Evolutionary conservation across 2,329 filamentous ascomycete genomes (phyloP), one percentile per base, ranked within the genome.

Genomic region (Colletotrichum paranaense): DNA sequence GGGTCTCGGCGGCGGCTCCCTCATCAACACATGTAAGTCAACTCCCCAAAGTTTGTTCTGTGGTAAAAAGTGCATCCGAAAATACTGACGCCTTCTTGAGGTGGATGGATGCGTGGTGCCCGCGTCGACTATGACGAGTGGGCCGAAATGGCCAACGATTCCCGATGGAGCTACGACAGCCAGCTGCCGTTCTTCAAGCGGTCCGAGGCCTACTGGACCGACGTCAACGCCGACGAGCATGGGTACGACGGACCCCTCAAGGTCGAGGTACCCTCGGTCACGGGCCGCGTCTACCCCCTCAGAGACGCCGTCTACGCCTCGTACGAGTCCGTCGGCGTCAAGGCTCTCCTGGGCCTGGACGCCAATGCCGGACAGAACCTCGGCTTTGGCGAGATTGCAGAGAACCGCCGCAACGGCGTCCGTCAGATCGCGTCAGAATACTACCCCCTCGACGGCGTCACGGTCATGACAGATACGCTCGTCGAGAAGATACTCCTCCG

Each of bases 121-220:
- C 78, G 79, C 2, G 76, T 78, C 6, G 86, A 88, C 74, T 89
- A 85, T 73, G 82, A 88, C 26, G 79, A 82, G 57, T 88, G 86
- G 87, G 67, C 78, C 22, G 49, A 76, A 16, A 26, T 77, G 19
- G 75, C 80, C 46, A 60, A 57, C 0, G 86, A 89, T 66, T 60
- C 82, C 1, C 78, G 80, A 2, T 90, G 87, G 81, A 83, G 82
- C 72, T 87, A 86, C 68, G 78, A 86, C 4, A 82, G 82, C 11
- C 81, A 88, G 35, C 79, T 85, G 19, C 84, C 85, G 2, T 90
- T 85, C 78, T 83, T 87, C 67, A 78, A 79, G 49, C 86, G 84
- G 70, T 75, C 80, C 0, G 85, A 87, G 72, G 72, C 69, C 8
- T 76, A 76, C 16, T 80, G 80, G 16, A 76, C 77, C 16, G 22